Evolutionary conservation across 1,284 basidiomycete genomes (phyloP).

Genomic region (Trametes pubescens): DNA sequence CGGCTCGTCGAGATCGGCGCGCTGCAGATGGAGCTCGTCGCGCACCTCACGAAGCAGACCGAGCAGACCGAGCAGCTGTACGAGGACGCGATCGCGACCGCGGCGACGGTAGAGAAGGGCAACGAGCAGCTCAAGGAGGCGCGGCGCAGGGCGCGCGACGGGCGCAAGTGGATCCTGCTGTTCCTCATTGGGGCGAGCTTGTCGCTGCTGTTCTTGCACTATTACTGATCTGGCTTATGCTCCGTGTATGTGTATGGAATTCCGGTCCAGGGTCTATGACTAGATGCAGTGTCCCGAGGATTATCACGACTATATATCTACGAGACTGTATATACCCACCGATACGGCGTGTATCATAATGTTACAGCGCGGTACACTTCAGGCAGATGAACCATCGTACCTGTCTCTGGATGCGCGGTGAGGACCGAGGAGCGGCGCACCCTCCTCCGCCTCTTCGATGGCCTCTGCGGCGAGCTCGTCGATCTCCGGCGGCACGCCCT

Average conservation of each 20-base stretch:
- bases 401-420: slow-evolving; percentile 39
- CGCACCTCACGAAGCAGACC: slow-evolving; percentile 87
- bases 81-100: slow-evolving; percentile 88
- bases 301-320: slow-evolving; percentile 26
- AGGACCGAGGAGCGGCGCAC: slow-evolving; percentile 61
- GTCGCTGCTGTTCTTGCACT: slow-evolving; percentile 87
- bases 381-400: slow-evolving; percentile 29
- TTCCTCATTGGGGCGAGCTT: slow-evolving; percentile 90
- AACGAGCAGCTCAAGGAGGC: slow-evolving; percentile 89
- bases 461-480: slow-evolving; percentile 68
- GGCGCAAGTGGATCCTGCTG: slow-evolving; percentile 83
- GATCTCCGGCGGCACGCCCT: slow-evolving; percentile 56
- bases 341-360: slow-evolving; percentile 28
- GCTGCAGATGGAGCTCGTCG: slow-evolving; percentile 87
- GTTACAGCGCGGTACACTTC: slow-evolving; percentile 25
- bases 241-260: slow-evolving; percentile 21
- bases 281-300: slow-evolving; percentile 28
- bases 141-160: slow-evolving; percentile 80
- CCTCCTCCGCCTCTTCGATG: slow-evolving; percentile 69
- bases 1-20: slow-evolving; percentile 90
- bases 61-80: slow-evolving; percentile 89
- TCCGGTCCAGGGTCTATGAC: slow-evolving; percentile 14
- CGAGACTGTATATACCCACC: slow-evolving; percentile 30
- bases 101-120: slow-evolving; percentile 84
- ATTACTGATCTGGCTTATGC: slow-evolving; percentile 58